Percentiles rank a stretch among this genome's conserved stretches.
Conservation (phyloP, 306 rosid species). For the Pyrus bretschneideri region DNA sequence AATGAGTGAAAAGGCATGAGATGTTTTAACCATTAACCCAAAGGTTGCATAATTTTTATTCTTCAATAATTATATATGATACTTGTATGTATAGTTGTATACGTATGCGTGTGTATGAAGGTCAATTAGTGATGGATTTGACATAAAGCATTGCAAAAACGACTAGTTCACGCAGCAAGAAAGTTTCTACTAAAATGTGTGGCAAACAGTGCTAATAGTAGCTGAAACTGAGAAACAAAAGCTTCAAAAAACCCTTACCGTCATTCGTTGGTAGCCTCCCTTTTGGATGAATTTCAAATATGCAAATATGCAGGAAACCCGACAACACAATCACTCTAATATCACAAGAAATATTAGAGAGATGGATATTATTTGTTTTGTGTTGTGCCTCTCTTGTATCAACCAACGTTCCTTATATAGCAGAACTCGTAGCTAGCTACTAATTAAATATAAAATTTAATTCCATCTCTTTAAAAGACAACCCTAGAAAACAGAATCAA, state of each 20-base stretch:
- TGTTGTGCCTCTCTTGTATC: constrained; percentile 10
- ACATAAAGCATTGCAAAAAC: not conserved
- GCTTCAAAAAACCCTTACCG: not conserved
- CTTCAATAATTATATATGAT: no score
- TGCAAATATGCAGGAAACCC: not conserved
- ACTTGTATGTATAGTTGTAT: not conserved
- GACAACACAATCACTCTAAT: not conserved
- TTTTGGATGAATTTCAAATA: not conserved
- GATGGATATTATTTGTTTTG: constrained; percentile 1
- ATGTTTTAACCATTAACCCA: no score
- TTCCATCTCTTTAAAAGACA: not conserved
- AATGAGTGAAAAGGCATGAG: no score
- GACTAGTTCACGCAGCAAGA: not conserved
- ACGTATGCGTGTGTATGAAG: not conserved
- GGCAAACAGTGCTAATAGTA: not conserved
- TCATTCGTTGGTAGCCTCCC: not conserved
- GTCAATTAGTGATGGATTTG: not conserved
- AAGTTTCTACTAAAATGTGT: not conserved
- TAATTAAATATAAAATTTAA: not conserved
- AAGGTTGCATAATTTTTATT: no score
- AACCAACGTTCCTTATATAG: constrained; percentile 6
- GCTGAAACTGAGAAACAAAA: not conserved
- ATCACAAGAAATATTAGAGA: not conserved
- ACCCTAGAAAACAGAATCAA: constrained; percentile 10
- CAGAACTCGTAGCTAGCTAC: not conserved